phyloP scores from a whole-genome alignment of 2,329 filamentous ascomycete genomes.

The Neonectria hederae region DNA sequence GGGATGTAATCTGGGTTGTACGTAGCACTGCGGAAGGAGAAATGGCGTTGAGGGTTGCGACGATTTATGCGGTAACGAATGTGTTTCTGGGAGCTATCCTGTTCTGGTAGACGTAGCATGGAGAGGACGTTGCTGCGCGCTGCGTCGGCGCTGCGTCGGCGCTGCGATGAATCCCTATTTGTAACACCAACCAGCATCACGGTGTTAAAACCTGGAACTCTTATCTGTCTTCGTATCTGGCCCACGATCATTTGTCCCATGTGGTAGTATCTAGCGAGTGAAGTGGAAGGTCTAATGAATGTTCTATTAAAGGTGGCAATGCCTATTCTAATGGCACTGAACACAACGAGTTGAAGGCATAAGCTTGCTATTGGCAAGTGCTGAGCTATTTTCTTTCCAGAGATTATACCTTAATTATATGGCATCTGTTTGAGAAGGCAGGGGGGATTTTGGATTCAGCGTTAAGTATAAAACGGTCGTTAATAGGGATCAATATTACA shows the following conservation, averaged over 20 bases:
- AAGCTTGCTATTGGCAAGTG: no score
- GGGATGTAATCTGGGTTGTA: conserved; percentile 27
- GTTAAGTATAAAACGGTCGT: no score
- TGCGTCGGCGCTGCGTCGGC: conserved; percentile 13
- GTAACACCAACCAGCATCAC: conserved; percentile 22
- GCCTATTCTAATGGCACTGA: no score
- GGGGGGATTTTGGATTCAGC: no score
- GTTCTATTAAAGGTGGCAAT: no score
- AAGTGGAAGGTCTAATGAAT: not conserved
- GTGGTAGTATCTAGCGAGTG: not conserved
- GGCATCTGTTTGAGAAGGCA: no score
- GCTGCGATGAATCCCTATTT: conserved; percentile 30
- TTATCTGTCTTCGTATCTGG: not conserved
- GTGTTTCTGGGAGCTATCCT: conserved; percentile 29
- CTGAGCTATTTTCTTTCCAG: no score
- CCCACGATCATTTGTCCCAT: not conserved
- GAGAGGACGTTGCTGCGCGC: conserved; percentile 25
- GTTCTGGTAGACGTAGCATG: conserved; percentile 27
- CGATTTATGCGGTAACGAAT: conserved; percentile 41
- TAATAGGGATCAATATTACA: no score
- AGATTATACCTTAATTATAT: no score
- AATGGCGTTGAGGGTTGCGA: conserved; percentile 42
- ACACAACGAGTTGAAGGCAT: no score
- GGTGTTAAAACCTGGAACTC: not conserved
- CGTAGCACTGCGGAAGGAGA: conserved; percentile 36